Evolutionary conservation across 495 filamentous ascomycete species (phyloP).

Genomic region (Aspergillus baeticus): DNA sequence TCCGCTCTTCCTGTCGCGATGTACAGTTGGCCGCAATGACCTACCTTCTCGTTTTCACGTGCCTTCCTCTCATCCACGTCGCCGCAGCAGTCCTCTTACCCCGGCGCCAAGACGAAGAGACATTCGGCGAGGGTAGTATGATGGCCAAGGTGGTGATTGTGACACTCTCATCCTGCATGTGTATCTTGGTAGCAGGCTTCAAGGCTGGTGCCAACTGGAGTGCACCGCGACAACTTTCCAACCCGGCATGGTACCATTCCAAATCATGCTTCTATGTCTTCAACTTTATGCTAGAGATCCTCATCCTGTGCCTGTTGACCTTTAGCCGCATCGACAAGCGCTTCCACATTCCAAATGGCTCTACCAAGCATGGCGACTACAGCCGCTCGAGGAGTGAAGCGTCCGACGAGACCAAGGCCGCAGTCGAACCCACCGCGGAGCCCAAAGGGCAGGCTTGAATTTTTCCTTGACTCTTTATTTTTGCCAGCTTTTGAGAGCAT

Average conservation of each 20-base stretch:
- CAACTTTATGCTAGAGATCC: slow-evolving; percentile 69
- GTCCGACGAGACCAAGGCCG: background rate
- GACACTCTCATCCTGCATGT: slow-evolving; percentile 47
- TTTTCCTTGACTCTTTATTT: background rate
- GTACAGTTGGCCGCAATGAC: slow-evolving; percentile 67
- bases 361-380: slow-evolving; percentile 21
- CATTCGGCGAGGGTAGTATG: slow-evolving; percentile 70
- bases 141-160: slow-evolving; percentile 65
- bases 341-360: slow-evolving; percentile 59
- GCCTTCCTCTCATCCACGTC: slow-evolving; percentile 70
- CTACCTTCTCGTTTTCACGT: slow-evolving; percentile 68
- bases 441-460: background rate
- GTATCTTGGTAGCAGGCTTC: slow-evolving; percentile 71
- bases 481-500: background rate
- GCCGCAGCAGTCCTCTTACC: slow-evolving; percentile 52
- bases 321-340: slow-evolving; percentile 66
- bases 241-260: slow-evolving; percentile 67
- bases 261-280: slow-evolving; percentile 79
- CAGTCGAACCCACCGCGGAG: slow-evolving; percentile 3
- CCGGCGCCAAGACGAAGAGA: slow-evolving; percentile 48
- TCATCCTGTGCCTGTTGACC: slow-evolving; percentile 64
- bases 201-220: slow-evolving; percentile 59
- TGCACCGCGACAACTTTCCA: slow-evolving; percentile 41
- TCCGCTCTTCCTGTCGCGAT: slow-evolving; percentile 51
- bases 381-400: background rate